Evolutionary conservation across 1,284 basidiomycete genomes (phyloP), one percentile per base, ranked within the genome.

Genomic region (Leccinum huronense): DNA sequence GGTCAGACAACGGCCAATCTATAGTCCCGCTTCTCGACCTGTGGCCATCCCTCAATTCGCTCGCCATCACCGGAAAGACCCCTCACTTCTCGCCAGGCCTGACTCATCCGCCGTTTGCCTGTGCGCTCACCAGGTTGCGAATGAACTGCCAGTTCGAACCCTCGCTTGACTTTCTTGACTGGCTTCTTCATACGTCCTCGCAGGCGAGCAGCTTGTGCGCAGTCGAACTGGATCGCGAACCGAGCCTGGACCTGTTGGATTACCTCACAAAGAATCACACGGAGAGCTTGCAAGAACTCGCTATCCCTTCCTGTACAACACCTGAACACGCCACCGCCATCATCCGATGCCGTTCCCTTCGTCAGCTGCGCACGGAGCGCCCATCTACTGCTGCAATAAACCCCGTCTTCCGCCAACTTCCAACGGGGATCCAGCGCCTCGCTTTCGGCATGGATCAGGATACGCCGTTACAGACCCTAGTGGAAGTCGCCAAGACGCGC

Each of bases 101-200:
- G 53, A 77, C 78, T n/a, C 72, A 77, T 10, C 75, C 72, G 57
- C 83, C 83, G 3, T 83, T 81, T 68, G 76, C 78, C 5, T 79
- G 79, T 69, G 71, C 79, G 14, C 79, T 88, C 53, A 72, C 80
- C 45, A 78, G 82, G 66, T 77, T 90, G 53, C 80, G 82, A 63
- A 80, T 88, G 72, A 87, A 87, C 72, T 85, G 86, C 74, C 86
- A 88, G 71, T 74, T 77, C 7, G 73, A 81, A 8, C 86, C 87
- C 19, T 81, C 84, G 0, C 70, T 83, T 58, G 85, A 87, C 56
- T 86, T 89, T 74, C 76, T 88, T 67, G 78, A 81, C 55, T 90
- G 88, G 88, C 83, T 91, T 60, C 81, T 90, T n/a, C 80, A 84
- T 68, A 80, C 82, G 63, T 86, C 86, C 45, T 68, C 72, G 31